Evolutionary conservation across 169 alveolate species (phyloP).

Genomic region (Plasmodium falciparum): DNA sequence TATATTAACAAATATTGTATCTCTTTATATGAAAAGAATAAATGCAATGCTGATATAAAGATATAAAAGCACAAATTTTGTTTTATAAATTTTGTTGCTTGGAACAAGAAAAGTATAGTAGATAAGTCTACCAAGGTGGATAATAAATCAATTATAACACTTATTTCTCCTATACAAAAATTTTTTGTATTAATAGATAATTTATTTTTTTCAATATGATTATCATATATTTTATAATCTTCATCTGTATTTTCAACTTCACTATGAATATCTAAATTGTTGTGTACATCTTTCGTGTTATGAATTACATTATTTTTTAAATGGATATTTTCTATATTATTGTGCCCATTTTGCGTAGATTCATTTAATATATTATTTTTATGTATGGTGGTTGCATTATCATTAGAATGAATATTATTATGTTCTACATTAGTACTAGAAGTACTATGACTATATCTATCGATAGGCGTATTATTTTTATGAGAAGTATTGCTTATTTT

Average conservation of each 20-base stretch:
- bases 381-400: neutral
- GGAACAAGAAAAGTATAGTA: constrained; percentile 29
- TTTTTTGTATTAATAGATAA: constrained; percentile 11
- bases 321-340: neutral
- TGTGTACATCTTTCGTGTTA: neutral
- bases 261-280: neutral
- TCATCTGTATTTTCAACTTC: neutral
- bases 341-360: neutral
- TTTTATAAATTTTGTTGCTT: constrained; percentile 33
- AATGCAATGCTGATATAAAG: constrained; percentile 39
- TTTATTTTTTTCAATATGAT: neutral
- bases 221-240: neutral
- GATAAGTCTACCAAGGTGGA: constrained; percentile 43
- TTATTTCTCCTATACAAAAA: constrained; percentile 42
- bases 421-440: neutral
- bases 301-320: neutral
- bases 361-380: neutral
- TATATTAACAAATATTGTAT: constrained; percentile 36
- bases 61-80: constrained; percentile 44
- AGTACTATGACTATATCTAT: neutral
- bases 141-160: constrained; percentile 38
- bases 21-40: constrained; percentile 65
- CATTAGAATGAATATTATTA: neutral
- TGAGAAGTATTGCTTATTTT: neutral
- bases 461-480: neutral